phyloP scores from a whole-genome alignment of 2,329 filamentous ascomycete species.

The Dichotomopilus funicola region DNA sequence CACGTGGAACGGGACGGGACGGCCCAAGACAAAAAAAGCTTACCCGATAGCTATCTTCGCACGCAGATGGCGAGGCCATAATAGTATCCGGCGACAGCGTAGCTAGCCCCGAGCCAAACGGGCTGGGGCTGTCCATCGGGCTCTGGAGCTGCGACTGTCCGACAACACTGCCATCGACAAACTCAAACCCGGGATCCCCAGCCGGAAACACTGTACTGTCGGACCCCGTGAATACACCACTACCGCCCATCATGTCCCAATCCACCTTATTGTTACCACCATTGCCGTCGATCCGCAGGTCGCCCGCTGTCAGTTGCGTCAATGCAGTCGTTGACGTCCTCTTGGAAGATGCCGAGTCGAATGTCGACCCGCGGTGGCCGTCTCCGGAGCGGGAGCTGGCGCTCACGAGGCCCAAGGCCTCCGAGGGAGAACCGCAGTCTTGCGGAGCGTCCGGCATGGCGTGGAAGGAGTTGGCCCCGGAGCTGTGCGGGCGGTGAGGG shows the following conservation, averaged over 20 bases:
- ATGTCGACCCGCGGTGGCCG: constrained; percentile 26
- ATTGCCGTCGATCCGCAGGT: constrained; percentile 39
- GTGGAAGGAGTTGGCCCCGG: constrained; percentile 11
- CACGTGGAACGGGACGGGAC: neutral
- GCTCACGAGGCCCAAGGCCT: constrained; percentile 12
- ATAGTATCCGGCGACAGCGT: constrained; percentile 2
- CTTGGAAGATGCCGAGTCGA: constrained; percentile 43
- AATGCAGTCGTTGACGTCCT: constrained; percentile 41
- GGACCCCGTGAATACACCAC: neutral
- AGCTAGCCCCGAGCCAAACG: constrained; percentile 14
- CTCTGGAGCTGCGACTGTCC: constrained; percentile 31
- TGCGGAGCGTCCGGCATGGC: constrained; percentile 8
- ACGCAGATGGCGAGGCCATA: constrained; percentile 7
- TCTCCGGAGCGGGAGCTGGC: constrained; percentile 19
- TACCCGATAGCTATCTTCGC: constrained; percentile 8
- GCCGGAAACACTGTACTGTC: constrained; percentile 4
- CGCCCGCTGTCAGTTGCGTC: constrained; percentile 37
- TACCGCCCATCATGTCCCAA: constrained; percentile 33
- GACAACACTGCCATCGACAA: neutral
- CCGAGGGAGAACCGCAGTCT: constrained; percentile 15
- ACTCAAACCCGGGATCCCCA: constrained; percentile 21
- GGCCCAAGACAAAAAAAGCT: neutral
- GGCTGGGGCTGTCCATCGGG: constrained; percentile 19
- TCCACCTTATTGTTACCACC: constrained; percentile 35
- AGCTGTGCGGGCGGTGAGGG: constrained; percentile 10